Evolutionary conservation across 768 basidiomycete species (phyloP).

Genomic region (Daedaleopsis nitida): DNA sequence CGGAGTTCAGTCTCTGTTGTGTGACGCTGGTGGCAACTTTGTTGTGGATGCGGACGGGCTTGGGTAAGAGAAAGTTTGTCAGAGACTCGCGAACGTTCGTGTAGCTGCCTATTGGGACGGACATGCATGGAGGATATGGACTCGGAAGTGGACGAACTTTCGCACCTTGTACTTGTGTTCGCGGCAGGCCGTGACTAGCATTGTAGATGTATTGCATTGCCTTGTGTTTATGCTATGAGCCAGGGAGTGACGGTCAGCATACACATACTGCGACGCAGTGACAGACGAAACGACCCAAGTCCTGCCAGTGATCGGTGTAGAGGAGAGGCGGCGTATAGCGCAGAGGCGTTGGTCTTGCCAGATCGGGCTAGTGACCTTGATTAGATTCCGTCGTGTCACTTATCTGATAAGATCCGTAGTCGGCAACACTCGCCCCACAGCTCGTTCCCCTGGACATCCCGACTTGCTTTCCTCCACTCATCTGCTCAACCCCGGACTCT

Average conservation of each 20-base stretch:
- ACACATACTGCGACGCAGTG: too few relatives aligned
- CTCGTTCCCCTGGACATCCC: constrained; percentile 3
- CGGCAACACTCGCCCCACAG: neutral
- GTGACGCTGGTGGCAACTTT: constrained; percentile 58
- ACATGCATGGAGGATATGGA: neutral
- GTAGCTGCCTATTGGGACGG: constrained; percentile 24
- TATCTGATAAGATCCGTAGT: constrained; percentile 23
- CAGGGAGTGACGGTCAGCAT: too few relatives aligned
- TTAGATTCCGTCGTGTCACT: neutral
- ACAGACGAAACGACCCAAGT: too few relatives aligned
- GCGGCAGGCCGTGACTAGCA: neutral
- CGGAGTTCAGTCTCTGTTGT: constrained; percentile 65
- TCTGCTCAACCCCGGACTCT: neutral
- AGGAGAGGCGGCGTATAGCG: too few relatives aligned
- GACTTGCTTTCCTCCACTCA: constrained; percentile 8
- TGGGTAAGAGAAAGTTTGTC: constrained; percentile 39
- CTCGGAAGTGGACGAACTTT: too few relatives aligned
- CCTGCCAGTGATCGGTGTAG: too few relatives aligned
- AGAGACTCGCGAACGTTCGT: constrained; percentile 46
- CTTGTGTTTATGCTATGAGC: neutral
- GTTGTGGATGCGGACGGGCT: constrained; percentile 46
- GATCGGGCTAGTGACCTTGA: too few relatives aligned
- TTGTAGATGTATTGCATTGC: neutral
- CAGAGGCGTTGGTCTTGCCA: neutral
- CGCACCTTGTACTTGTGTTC: too few relatives aligned